Evolutionary conservation across 1,284 basidiomycete genomes (phyloP).

Genomic region (Ganoderma resinaceum): DNA sequence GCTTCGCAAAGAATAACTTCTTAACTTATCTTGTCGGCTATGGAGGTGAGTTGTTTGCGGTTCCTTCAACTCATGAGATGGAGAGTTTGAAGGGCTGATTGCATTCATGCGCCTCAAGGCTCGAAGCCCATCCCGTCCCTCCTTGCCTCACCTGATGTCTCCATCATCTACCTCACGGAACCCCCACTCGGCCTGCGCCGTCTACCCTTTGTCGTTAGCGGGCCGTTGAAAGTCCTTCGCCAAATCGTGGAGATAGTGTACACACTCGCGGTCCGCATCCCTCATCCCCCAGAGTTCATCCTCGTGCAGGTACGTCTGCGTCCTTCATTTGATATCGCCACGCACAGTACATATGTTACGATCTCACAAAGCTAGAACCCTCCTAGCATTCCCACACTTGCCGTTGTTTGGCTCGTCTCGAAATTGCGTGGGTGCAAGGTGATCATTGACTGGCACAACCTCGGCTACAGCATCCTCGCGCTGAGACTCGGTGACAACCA

Average conservation of each 20-base stretch:
- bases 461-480: conserved; percentile 93
- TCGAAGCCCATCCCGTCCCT: conserved; percentile 78
- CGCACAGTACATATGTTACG: not conserved
- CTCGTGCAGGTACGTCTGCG: conserved; percentile 80
- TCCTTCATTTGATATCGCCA: too few relatives aligned
- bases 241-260: conserved; percentile 73
- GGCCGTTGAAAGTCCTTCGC: conserved; percentile 82
- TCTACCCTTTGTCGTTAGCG: conserved; percentile 80
- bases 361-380: conserved; percentile 75
- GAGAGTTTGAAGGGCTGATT: not conserved
- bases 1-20: conserved; percentile 85
- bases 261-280: conserved; percentile 67
- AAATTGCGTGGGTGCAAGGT: conserved; percentile 78
- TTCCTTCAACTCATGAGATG: not conserved
- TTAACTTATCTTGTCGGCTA: conserved; percentile 89
- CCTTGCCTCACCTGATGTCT: conserved; percentile 66
- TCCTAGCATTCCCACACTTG: conserved; percentile 94
- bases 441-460: conserved; percentile 99
- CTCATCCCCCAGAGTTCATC: conserved; percentile 82
- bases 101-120: conserved; percentile 51
- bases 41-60: conserved; percentile 59
- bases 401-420: conserved; percentile 81
- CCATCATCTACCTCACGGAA: conserved; percentile 71
- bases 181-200: conserved; percentile 62
- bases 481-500: conserved; percentile 78